Base-by-base conservation (phyloP, 805 yeast genomes). In the Kregervanrija pseudodelftensis region DNA sequence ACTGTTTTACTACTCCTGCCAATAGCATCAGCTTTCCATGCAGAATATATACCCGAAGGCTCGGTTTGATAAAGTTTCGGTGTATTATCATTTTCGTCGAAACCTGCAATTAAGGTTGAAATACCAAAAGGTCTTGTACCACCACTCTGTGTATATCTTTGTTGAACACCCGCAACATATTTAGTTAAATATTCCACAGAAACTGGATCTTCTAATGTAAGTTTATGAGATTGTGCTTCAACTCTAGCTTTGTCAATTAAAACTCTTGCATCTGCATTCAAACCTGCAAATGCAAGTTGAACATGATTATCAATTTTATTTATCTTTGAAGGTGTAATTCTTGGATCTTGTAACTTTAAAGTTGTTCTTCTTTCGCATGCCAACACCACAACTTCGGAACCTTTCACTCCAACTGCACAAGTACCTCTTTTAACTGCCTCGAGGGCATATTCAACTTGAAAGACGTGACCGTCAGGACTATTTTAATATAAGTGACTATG, bases 391-490 rank as follows among this genome's bases (percentile, higher is more conserved):
- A 82, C 79, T 49, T 81, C 82, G 50, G 76, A 74, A 43, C 98
- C 98, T 64, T 90, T 91, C 48, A 93, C 91, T 36, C 97, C 99
- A 39, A 93, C 96, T 1, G 98, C 96, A 63, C 96, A 88, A 3
- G 99, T 93, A 48, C 99, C 99, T 68, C 98, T 79, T 63, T 91
- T 93, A 38, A 93, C 99, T 0, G 99, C 99, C 64, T 93, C 99
- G 35, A 85, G 75, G 22, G 99, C 99, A 59, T 93, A 93, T 66
- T 93, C 98, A 36, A 93, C 99, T 75, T 93, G 99, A 74, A 91
- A 91, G 63, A 91, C 96, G 65, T 91, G 97, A 49, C 99, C 99
- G 70, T 91, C 99, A 54, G 99, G 99, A 66, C 93, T 85, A 54
- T 16, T 4, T 8, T 28, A 22, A 22, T 35, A 28, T 15, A 32